These are phyloP conservation scores for Pelagophyceae sp. DNA, from an alignment of 352 stramenopile genomes.

Conservation along the genomic window DNA sequence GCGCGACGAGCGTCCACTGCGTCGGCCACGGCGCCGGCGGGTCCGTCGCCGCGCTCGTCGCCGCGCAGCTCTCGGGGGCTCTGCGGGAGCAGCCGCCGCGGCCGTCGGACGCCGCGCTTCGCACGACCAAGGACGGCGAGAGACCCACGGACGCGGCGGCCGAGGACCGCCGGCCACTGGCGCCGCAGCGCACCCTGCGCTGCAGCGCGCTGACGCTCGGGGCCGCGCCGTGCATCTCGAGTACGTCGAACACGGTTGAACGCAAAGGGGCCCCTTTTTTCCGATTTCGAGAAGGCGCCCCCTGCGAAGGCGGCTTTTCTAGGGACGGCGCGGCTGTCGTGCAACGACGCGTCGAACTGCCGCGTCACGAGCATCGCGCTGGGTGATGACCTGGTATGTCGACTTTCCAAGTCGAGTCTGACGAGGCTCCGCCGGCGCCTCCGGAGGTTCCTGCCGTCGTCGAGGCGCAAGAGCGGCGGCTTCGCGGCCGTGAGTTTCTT, in stretches of 20 bases:
- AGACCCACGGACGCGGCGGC: too few species aligned
- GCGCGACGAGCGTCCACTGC: neutral
- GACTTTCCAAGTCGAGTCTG: neutral
- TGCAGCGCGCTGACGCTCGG: constrained; percentile 1
- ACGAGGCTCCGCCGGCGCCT: constrained; percentile 7
- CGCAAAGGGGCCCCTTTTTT: neutral
- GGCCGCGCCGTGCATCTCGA: constrained; percentile 15
- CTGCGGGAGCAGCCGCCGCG: neutral
- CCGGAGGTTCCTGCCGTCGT: constrained; percentile 10
- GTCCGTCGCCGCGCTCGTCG: constrained; percentile 20
- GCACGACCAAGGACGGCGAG: neutral
- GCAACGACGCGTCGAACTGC: neutral
- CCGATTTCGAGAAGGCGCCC: neutral
- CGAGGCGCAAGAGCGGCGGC: neutral
- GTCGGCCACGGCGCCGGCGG: constrained; percentile 25
- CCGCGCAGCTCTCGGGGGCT: constrained; percentile 15
- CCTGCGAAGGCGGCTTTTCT: too few species aligned
- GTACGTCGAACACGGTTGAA: too few species aligned
- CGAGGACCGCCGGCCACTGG: neutral
- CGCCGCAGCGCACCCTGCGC: neutral
- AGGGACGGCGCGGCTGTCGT: neutral
- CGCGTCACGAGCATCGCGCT: neutral
- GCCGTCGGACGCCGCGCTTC: neutral
- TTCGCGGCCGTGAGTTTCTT: neutral
- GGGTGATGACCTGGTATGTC: constrained; percentile 24